Evolutionary conservation across 208 protist species (phyloP).

Genomic region (Leptomonas pyrrhocoris): DNA sequence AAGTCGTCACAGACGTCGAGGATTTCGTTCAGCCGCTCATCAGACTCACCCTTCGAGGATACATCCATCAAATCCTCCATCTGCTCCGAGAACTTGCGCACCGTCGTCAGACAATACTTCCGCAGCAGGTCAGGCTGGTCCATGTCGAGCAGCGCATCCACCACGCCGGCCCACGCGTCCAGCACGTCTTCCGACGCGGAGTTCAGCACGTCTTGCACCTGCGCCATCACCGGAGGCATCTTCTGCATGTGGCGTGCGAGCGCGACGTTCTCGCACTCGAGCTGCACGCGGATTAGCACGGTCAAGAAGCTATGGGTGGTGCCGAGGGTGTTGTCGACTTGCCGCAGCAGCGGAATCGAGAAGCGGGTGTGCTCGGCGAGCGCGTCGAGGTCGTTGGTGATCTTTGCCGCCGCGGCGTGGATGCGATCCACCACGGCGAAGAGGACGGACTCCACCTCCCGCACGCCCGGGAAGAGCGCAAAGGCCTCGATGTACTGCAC

Average conservation of each 20-base stretch:
- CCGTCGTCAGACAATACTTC: constrained; percentile 63
- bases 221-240: constrained; percentile 75
- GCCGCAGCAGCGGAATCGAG: constrained; percentile 55
- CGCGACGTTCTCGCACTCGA: constrained; percentile 87
- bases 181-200: constrained; percentile 69
- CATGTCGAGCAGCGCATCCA: constrained; percentile 60
- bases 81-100: constrained; percentile 64
- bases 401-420: constrained; percentile 47
- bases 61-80: constrained; percentile 81
- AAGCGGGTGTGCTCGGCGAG: constrained; percentile 42
- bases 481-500: constrained; percentile 87
- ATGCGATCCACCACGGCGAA: constrained; percentile 82
- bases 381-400: constrained; percentile 52
- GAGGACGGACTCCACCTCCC: constrained; percentile 68
- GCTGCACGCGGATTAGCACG: constrained; percentile 80
- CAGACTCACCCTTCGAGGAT: constrained; percentile 72
- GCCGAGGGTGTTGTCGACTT: constrained; percentile 48
- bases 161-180: constrained; percentile 63
- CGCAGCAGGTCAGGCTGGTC: constrained; percentile 55
- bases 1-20: constrained; percentile 88
- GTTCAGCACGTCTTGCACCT: constrained; percentile 76
- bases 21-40: constrained; percentile 87
- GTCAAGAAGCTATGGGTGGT: constrained; percentile 68
- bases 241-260: constrained; percentile 61
- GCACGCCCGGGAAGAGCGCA: constrained; percentile 64